phyloP scores from a whole-genome alignment of 2,329 filamentous ascomycete species.

The Hortaea sp. region DNA sequence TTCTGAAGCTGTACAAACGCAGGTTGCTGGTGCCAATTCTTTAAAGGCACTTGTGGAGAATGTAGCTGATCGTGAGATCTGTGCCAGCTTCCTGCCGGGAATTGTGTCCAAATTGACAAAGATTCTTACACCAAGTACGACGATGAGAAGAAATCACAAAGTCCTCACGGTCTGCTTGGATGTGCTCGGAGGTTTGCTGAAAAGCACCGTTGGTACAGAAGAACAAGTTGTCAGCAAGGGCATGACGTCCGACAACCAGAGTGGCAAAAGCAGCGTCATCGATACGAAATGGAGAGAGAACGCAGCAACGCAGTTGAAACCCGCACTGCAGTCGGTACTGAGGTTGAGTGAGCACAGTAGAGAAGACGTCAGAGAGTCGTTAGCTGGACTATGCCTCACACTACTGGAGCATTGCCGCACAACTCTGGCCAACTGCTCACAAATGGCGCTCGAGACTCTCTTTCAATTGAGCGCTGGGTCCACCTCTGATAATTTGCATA shows the following conservation, averaged over 20 bases:
- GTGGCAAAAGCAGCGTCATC: background rate
- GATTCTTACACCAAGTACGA: slow-evolving; percentile 58
- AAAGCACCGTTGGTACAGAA: slow-evolving; percentile 8
- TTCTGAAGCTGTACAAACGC: slow-evolving; percentile 56
- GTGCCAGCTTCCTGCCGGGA: slow-evolving; percentile 80
- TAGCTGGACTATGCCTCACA: slow-evolving; percentile 62
- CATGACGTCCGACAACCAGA: background rate
- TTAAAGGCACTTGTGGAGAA: slow-evolving; percentile 52
- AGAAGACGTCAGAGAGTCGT: slow-evolving; percentile 54
- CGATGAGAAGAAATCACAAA: slow-evolving; percentile 48
- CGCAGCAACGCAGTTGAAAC: slow-evolving; percentile 69
- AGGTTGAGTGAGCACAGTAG: slow-evolving; percentile 64
- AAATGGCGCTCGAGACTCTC: slow-evolving; percentile 71
- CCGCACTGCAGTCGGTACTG: slow-evolving; percentile 68
- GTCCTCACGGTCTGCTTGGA: slow-evolving; percentile 43
- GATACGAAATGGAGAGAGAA: slow-evolving; percentile 59
- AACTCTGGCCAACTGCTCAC: slow-evolving; percentile 58
- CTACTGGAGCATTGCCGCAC: slow-evolving; percentile 69
- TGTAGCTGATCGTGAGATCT: slow-evolving; percentile 60
- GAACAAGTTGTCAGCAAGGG: background rate
- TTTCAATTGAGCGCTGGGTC: slow-evolving; percentile 53
- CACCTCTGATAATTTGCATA: slow-evolving; percentile 9
- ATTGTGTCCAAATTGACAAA: slow-evolving; percentile 74
- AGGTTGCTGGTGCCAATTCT: slow-evolving; percentile 57
- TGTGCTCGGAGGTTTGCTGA: slow-evolving; percentile 13